Evolutionary conservation across 2,329 filamentous ascomycete species (phyloP), one percentile per base, ranked within the genome.

Genomic region (Coleophoma cylindrospora): DNA sequence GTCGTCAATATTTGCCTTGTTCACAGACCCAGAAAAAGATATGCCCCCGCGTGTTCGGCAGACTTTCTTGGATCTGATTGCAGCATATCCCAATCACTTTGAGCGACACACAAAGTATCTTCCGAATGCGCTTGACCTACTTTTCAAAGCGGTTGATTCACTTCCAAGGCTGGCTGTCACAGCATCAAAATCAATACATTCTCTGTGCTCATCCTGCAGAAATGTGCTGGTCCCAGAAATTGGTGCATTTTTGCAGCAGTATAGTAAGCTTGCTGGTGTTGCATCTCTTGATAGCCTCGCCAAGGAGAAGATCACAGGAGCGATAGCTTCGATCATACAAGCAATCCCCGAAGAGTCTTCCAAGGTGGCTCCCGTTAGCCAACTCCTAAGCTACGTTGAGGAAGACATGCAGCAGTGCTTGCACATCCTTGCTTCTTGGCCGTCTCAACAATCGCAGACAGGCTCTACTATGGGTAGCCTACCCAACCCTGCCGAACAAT

Each of bases 71-170:
- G 77, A 80, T 43, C 68, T 89, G 38, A 82, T 92, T 38, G 86
- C 87, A 56, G 77, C 81, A 22, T 91, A 89, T 62, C 82, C 86
- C 5, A 80, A 84, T 48, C 94, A 89, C 67, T 92, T 95, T 64
- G 79, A 87, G 59, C 77, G 83, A 19, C 82, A 89, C 61, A 73
- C 82, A 1, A 74, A 79, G 33, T 80, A 82, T 53, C 74, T 95
- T 1, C 84, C 87, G 1, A 73, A 82, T 40, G 86, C 86, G 1
- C 72, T 95, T 21, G 87, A 85, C 45, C 81, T 92, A 41, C 75
- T 94, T 1, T 91, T 95, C 63, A 77, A 75, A 33, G 83, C 86
- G 7, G 73, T 92, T 4, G 75, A 78, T 15, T 81, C 86, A 33
- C 41, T 44, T 33, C 70, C 77, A 2, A 69, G 76, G 4, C 73